A percentile compares a stretch with the other conserved stretches of the same genome.
These are phyloP conservation scores for Fusarium tupiense DNA, from an alignment of 2,329 filamentous ascomycete species.

Conservation along the genomic window DNA sequence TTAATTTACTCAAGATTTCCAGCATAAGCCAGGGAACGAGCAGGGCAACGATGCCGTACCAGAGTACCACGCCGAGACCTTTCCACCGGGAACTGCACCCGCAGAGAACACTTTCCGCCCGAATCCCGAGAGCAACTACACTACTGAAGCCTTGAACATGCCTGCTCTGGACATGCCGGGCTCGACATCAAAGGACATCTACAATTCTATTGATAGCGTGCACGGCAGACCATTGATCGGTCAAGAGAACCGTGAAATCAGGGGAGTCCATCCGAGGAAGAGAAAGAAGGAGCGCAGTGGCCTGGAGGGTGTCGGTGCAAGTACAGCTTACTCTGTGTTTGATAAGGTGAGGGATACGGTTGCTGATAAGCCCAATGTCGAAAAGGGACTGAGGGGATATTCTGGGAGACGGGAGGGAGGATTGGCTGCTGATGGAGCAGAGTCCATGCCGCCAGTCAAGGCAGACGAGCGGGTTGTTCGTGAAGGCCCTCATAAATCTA, in stretches of 20 bases:
- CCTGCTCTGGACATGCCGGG: not conserved
- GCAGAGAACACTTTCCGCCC: not conserved
- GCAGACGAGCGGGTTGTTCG: not conserved
- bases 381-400: not conserved
- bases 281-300: slow-evolving; percentile 10
- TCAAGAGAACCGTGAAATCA: not conserved
- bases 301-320: not conserved
- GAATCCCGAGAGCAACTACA: not conserved
- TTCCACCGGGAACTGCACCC: not conserved
- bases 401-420: not conserved
- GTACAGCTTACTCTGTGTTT: not conserved
- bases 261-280: slow-evolving; percentile 4
- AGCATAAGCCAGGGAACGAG: not conserved
- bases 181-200: not conserved
- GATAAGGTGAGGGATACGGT: not conserved
- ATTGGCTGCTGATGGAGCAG: not conserved
- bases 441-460: not conserved
- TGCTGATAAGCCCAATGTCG: not conserved
- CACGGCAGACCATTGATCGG: not conserved
- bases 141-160: not conserved
- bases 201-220: not conserved
- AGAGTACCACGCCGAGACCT: not conserved
- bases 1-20: accelerated
- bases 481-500: not conserved
- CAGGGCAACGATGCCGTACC: not conserved